phyloP scores from a whole-genome alignment of 1,284 basidiomycete species.

The Hemileia vastatrix region DNA sequence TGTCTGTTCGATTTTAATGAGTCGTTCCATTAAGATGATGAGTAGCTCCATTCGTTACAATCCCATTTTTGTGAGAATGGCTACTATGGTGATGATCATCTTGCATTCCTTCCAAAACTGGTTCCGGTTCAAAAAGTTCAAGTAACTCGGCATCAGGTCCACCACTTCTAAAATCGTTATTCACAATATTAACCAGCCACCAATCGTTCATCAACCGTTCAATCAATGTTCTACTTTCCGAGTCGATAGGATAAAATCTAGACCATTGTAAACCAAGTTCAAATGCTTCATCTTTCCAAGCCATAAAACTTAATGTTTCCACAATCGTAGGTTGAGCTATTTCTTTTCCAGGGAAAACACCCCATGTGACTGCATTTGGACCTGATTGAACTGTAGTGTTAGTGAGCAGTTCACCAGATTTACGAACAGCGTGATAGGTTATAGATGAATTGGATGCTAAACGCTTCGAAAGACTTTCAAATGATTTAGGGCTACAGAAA shows the following conservation, averaged over 20 bases:
- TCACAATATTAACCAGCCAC: conserved; percentile 31
- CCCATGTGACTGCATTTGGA: conserved; percentile 98
- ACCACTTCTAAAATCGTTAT: conserved; percentile 30
- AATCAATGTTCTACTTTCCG: conserved; percentile 10
- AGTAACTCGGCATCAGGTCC: not conserved
- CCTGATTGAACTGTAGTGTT: conserved; percentile 86
- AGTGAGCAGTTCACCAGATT: conserved; percentile 76
- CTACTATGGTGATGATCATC: too few relatives aligned
- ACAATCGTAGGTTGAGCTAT: conserved; percentile 97
- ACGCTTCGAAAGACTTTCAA: conserved; percentile 65
- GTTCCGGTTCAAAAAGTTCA: conserved; percentile 15
- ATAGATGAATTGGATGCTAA: conserved; percentile 81
- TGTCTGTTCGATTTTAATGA: too few relatives aligned
- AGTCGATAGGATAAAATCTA: conserved; percentile 29
- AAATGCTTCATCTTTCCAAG: conserved; percentile 57
- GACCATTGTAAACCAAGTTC: conserved; percentile 39
- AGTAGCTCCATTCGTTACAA: too few relatives aligned
- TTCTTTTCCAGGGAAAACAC: conserved; percentile 96
- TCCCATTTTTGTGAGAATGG: too few relatives aligned
- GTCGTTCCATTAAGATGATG: too few relatives aligned
- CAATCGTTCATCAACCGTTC: conserved; percentile 11
- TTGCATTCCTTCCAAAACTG: not conserved
- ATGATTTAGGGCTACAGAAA: conserved; percentile 67
- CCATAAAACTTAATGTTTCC: conserved; percentile 91
- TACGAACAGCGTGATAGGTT: conserved; percentile 81